Conservation (phyloP, 805 yeast species). For the Yamadazyma tumulicola region DNA sequence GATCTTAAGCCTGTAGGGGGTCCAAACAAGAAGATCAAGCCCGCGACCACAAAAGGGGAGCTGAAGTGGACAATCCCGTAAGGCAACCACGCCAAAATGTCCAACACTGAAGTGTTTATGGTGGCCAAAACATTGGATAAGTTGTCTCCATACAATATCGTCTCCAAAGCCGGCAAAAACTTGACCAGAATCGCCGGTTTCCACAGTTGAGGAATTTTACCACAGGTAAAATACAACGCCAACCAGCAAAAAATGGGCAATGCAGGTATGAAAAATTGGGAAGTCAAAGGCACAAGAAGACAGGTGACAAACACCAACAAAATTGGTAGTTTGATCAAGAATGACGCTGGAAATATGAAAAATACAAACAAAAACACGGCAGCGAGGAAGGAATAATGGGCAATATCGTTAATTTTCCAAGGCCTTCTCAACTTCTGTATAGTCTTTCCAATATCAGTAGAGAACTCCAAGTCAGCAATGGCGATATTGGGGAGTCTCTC, state of each 20-base stretch:
- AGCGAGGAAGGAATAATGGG: conserved; percentile 48
- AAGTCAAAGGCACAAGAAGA: conserved; percentile 65
- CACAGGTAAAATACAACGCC: conserved; percentile 72
- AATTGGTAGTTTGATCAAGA: conserved; percentile 40
- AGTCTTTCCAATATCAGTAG: conserved; percentile 42
- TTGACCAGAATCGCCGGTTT: conserved; percentile 90
- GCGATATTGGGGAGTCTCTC: conserved; percentile 49
- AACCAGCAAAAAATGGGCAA: conserved; percentile 86
- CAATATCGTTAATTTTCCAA: conserved; percentile 46
- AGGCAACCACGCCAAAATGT: conserved; percentile 92
- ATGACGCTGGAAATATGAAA: conserved; percentile 52
- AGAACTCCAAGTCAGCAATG: conserved; percentile 49
- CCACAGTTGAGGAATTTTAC: conserved; percentile 67
- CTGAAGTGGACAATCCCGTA: conserved; percentile 89
- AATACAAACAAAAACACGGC: conserved; percentile 57
- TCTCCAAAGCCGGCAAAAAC: conserved; percentile 86
- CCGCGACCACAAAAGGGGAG: conserved; percentile 86
- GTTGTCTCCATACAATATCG: conserved; percentile 88
- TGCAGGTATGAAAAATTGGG: conserved; percentile 81
- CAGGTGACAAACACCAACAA: conserved; percentile 42
- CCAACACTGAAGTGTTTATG: conserved; percentile 59
- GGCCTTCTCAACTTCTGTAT: conserved; percentile 41
- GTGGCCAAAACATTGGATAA: conserved; percentile 80
- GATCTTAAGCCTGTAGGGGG: conserved; percentile 85
- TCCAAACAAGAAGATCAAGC: conserved; percentile 74